Evolutionary conservation across 352 stramenopile genomes (phyloP).

Genomic region (Phytophthora cactorum): DNA sequence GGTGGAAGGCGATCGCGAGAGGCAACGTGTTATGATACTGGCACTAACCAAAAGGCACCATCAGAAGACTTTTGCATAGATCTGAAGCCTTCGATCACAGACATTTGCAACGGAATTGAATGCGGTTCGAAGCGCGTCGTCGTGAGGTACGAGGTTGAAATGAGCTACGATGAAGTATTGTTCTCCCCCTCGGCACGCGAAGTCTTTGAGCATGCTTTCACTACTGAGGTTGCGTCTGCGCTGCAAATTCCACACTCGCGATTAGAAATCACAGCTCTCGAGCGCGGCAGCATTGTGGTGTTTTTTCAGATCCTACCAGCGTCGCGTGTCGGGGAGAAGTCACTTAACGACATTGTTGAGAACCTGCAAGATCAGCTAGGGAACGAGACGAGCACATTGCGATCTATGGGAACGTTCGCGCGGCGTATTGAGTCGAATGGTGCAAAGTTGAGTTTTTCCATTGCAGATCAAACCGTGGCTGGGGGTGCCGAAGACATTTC

Average conservation of each 20-base stretch:
- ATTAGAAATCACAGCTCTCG: slow-evolving; percentile 60
- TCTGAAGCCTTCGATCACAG: slow-evolving; percentile 56
- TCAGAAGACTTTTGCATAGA: slow-evolving; percentile 39
- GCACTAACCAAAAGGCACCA: slow-evolving; percentile 29
- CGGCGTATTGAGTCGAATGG: slow-evolving; percentile 61
- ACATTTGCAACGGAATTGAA: slow-evolving; percentile 81
- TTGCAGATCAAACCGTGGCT: slow-evolving; percentile 66
- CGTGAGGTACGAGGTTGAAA: slow-evolving; percentile 74
- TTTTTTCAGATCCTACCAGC: slow-evolving; percentile 74
- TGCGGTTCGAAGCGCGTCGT: slow-evolving; percentile 74
- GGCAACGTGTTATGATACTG: slow-evolving; percentile 48
- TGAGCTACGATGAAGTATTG: slow-evolving; percentile 78
- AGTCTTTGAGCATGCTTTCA: slow-evolving; percentile 73
- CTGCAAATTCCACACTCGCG: slow-evolving; percentile 64
- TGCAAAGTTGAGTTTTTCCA: slow-evolving; percentile 73
- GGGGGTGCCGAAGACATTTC: slow-evolving; percentile 74
- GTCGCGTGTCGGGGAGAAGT: slow-evolving; percentile 60
- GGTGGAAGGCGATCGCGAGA: slow-evolving; percentile 55
- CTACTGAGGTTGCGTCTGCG: slow-evolving; percentile 63
- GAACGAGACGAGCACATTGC: slow-evolving; percentile 65
- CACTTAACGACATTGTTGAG: slow-evolving; percentile 74
- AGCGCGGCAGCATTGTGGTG: slow-evolving; percentile 66
- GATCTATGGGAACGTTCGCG: slow-evolving; percentile 71
- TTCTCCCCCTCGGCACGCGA: slow-evolving; percentile 58
- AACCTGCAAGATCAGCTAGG: slow-evolving; percentile 57